Conservation (phyloP, 148 eudicot species). For the Camellia japonica region DNA sequence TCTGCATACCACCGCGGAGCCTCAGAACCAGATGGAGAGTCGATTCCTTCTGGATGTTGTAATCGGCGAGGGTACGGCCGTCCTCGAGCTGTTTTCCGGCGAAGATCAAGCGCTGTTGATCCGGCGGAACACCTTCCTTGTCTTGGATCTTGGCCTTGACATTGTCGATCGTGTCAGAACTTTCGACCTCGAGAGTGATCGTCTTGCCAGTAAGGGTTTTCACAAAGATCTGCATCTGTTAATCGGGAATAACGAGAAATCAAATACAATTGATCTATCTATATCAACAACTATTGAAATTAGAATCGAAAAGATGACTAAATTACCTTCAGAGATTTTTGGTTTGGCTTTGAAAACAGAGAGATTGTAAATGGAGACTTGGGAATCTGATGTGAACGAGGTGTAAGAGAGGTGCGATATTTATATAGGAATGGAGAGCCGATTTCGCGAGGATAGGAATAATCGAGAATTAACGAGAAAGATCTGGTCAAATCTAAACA, state of each 20-base stretch:
- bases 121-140: constrained; percentile 17
- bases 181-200: constrained; percentile 8
- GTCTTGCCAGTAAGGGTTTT: constrained; percentile 20
- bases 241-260: neutral
- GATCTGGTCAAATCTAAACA: no score
- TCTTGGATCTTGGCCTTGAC: constrained; percentile 15
- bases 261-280: neutral
- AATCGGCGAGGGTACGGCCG: constrained; percentile 17
- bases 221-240: constrained; percentile 17
- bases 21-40: neutral
- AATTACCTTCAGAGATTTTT: no score
- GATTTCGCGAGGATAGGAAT: no score
- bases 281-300: no score
- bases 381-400: no score
- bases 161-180: constrained; percentile 5
- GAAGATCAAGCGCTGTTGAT: constrained; percentile 15
- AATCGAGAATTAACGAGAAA: no score
- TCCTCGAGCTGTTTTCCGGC: constrained; percentile 21
- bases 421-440: no score
- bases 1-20: constrained; percentile 14
- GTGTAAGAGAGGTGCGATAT: no score
- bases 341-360: no score
- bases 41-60: constrained; percentile 16
- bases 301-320: no score
- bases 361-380: no score